Evolutionary conservation across 768 basidiomycete genomes (phyloP).

Genomic region (Cystobasidium ongulense): DNA sequence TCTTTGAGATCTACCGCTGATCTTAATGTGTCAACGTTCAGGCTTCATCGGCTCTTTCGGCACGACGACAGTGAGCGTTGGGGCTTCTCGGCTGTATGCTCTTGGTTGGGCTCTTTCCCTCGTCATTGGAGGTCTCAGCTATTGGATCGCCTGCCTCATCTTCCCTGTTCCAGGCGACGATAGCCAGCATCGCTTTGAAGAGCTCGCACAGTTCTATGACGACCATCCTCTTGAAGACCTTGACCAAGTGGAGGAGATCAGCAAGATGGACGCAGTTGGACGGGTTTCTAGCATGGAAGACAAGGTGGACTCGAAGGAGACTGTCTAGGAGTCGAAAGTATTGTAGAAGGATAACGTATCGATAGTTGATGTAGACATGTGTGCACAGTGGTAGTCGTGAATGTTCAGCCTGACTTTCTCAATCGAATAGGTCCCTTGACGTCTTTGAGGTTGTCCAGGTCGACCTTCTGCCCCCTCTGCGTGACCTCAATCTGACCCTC

Average conservation of each 20-base stretch:
- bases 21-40: background rate
- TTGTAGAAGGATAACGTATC: background rate
- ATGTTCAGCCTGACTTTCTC: background rate
- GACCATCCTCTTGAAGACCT: background rate
- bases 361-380: background rate
- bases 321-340: background rate
- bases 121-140: background rate
- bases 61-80: background rate
- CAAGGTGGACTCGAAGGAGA: background rate
- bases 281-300: background rate
- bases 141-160: background rate
- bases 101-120: conserved; percentile 7
- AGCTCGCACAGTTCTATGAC: conserved; percentile 4
- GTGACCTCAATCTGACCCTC: conserved; percentile 6
- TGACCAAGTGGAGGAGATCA: background rate
- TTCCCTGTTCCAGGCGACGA: conserved; percentile 6
- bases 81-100: conserved; percentile 12
- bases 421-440: conserved; percentile 17
- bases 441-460: background rate
- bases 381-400: too few species aligned
- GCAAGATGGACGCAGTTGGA: background rate
- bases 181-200: conserved; percentile 1
- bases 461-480: conserved; percentile 17
- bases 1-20: too few species aligned
- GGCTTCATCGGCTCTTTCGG: conserved; percentile 24